Percentiles rank a stretch among this genome's conserved stretches.
Evolutionary conservation across 106 monocot species (phyloP).

Genomic region (Iris macrosiphon): DNA sequence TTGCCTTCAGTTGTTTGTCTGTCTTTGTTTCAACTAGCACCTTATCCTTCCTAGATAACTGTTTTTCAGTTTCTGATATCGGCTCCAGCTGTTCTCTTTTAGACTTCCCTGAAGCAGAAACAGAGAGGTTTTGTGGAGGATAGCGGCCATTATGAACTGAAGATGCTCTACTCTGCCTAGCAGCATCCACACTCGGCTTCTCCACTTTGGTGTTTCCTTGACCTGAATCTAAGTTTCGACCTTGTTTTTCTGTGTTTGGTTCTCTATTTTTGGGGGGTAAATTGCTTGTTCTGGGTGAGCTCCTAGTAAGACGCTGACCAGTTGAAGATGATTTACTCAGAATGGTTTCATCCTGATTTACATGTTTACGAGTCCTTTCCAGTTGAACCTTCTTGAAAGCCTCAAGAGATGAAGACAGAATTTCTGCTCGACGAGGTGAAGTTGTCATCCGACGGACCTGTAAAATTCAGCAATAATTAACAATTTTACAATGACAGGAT

Average conservation of each 20-base stretch:
- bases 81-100: constrained; percentile 42
- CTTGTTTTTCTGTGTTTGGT: constrained; percentile 19
- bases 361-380: constrained; percentile 42
- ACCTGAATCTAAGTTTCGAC: constrained; percentile 10
- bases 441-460: constrained; percentile 95
- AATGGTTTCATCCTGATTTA: constrained; percentile 25
- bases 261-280: constrained; percentile 10
- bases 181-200: constrained; percentile 23
- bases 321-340: constrained; percentile 12
- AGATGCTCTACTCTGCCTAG: constrained; percentile 12
- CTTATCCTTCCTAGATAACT: constrained; percentile 38
- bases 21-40: constrained; percentile 30
- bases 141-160: constrained; percentile 8
- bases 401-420: constrained; percentile 96
- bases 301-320: constrained; percentile 7
- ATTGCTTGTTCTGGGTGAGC: constrained; percentile 7
- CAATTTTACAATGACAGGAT: not conserved
- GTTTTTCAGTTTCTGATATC: constrained; percentile 47
- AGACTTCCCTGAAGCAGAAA: constrained; percentile 18
- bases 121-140: constrained; percentile 11
- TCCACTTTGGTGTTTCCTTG: constrained; percentile 18
- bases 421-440: constrained; percentile 88
- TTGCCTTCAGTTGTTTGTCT: constrained; percentile 35
- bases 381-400: constrained; percentile 88
- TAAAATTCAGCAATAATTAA: constrained; percentile 8